Conservation (phyloP, 805 yeast species). For the Candida xyloterini region DNA sequence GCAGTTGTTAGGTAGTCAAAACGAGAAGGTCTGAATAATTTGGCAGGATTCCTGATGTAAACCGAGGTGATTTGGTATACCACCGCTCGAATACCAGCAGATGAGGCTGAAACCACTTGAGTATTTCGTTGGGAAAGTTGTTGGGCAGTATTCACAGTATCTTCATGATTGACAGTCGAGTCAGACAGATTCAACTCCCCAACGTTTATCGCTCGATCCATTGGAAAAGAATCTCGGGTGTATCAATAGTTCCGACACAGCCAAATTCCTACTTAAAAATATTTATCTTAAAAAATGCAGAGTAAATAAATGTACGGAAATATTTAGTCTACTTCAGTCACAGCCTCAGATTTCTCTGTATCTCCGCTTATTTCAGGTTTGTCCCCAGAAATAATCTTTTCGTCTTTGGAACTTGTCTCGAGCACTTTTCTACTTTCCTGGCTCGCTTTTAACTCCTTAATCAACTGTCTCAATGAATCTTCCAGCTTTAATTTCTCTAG, state of each 20-base stretch:
- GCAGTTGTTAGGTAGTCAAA: constrained; percentile 80
- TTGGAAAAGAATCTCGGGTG: not conserved
- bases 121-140: constrained; percentile 40
- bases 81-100: constrained; percentile 84
- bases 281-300: not conserved
- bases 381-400: not conserved
- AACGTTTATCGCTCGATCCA: constrained; percentile 8
- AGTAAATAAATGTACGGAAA: not conserved
- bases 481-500: constrained; percentile 28
- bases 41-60: constrained; percentile 78
- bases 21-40: constrained; percentile 85
- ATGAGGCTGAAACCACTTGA: constrained; percentile 67
- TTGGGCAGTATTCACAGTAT: constrained; percentile 7
- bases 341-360: not conserved
- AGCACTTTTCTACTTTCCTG: not conserved
- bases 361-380: not conserved
- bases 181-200: not conserved
- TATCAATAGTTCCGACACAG: constrained; percentile 1
- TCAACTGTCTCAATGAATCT: constrained; percentile 20
- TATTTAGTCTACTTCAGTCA: constrained; percentile 1
- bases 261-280: constrained; percentile 1
- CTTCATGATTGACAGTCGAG: not conserved
- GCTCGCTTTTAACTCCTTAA: constrained; percentile 16
- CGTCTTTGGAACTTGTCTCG: not conserved
- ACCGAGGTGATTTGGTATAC: constrained; percentile 75